Evolutionary conservation across 176 grass and related monocot genomes (phyloP).

Genomic region (Cenchrus americanus): DNA sequence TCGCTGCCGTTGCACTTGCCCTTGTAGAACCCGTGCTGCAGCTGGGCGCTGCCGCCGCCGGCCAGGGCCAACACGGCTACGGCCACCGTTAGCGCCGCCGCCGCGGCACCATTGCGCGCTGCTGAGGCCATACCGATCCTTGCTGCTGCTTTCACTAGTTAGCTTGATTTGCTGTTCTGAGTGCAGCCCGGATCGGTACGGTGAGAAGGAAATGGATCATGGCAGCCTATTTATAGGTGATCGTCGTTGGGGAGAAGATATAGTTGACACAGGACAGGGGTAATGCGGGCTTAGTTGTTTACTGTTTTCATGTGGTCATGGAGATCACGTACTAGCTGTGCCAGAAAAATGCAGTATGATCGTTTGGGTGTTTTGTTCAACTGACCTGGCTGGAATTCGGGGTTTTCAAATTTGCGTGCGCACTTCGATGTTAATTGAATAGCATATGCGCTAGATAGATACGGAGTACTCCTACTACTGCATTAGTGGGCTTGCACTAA

Average conservation of each 20-base stretch:
- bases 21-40: slow-evolving; percentile 50
- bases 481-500: slow-evolving; percentile 27
- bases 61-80: slow-evolving; percentile 17
- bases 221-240: slow-evolving; percentile 5
- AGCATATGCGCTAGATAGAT: neutral
- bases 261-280: neutral
- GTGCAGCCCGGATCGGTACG: neutral
- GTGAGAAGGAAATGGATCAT: neutral
- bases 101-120: neutral
- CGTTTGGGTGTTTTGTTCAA: neutral
- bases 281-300: slow-evolving; percentile 30
- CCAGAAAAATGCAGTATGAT: neutral
- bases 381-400: slow-evolving; percentile 7
- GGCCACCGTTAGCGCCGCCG: slow-evolving; percentile 6
- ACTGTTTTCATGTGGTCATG: slow-evolving; percentile 18
- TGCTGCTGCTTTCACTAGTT: neutral
- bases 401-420: neutral
- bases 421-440: neutral
- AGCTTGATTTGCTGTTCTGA: neutral
- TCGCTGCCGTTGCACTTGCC: slow-evolving; percentile 43
- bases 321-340: slow-evolving; percentile 38
- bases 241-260: too few species aligned
- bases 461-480: neutral
- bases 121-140: slow-evolving; percentile 23
- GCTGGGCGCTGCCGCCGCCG: slow-evolving; percentile 8